A percentile compares a stretch with the other conserved stretches of the same genome.
These are phyloP conservation scores for Massariosphaeria phaeospora DNA, from an alignment of 495 filamentous ascomycete genomes.

Conservation along the genomic window DNA sequence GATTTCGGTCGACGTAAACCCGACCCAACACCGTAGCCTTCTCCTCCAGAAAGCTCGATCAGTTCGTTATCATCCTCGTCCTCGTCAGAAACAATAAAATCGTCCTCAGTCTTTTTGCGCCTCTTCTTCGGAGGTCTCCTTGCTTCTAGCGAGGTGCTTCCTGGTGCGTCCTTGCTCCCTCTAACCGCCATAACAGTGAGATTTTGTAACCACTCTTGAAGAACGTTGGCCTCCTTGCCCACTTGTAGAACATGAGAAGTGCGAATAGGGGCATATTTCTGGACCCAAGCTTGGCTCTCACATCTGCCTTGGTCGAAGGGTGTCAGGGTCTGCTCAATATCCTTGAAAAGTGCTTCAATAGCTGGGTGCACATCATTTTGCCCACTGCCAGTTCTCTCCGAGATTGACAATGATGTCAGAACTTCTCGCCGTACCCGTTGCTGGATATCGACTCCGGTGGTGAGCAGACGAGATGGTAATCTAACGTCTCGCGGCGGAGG, in stretches of 20 bases:
- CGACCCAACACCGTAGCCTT: conserved; percentile 49
- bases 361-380: conserved; percentile 48
- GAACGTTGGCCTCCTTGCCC: conserved; percentile 62
- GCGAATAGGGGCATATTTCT: conserved; percentile 76
- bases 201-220: conserved; percentile 79
- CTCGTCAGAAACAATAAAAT: conserved; percentile 79
- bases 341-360: conserved; percentile 55
- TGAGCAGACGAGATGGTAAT: conserved; percentile 34
- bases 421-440: conserved; percentile 13
- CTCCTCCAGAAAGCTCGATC: conserved; percentile 63
- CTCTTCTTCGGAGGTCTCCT: conserved; percentile 49
- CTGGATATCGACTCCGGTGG: conserved; percentile 35
- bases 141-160: background rate
- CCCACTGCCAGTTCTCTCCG: no score
- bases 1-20: conserved; percentile 32
- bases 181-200: conserved; percentile 71
- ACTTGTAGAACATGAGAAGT: conserved; percentile 72
- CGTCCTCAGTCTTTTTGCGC: conserved; percentile 63
- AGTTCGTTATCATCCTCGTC: conserved; percentile 78
- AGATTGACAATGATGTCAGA: conserved; percentile 3
- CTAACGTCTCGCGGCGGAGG: conserved; percentile 12
- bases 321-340: conserved; percentile 56
- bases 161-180: conserved; percentile 46
- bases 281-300: conserved; percentile 68
- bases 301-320: conserved; percentile 77